Evolutionary conservation across 1,139 yeast species (phyloP).

Genomic region (Suhomyces yuchorum): DNA sequence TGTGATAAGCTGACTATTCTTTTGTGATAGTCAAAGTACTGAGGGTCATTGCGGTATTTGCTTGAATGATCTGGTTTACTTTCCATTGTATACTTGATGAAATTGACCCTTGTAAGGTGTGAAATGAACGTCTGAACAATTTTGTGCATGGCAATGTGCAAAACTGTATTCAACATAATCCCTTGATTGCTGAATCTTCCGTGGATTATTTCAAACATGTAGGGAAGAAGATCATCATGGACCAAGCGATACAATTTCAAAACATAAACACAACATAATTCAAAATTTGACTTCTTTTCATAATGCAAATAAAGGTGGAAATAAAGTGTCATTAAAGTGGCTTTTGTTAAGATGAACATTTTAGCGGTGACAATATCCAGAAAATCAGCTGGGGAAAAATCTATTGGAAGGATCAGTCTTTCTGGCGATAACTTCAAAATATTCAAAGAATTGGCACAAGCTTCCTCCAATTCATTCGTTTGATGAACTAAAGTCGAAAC

Average conservation of each 20-base stretch:
- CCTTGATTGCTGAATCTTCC: slow-evolving; percentile 29
- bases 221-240: slow-evolving; percentile 25
- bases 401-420: slow-evolving; percentile 9
- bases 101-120: slow-evolving; percentile 27
- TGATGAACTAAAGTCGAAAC: slow-evolving; percentile 26
- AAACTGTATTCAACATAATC: slow-evolving; percentile 28
- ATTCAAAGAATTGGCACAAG: slow-evolving; percentile 8
- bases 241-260: slow-evolving; percentile 23
- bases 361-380: slow-evolving; percentile 12
- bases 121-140: slow-evolving; percentile 28
- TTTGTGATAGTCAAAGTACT: slow-evolving; percentile 17
- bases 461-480: slow-evolving; percentile 24
- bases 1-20: slow-evolving; percentile 10
- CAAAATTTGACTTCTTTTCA: slow-evolving; percentile 25
- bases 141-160: slow-evolving; percentile 30
- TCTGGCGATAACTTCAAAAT: slow-evolving; percentile 4
- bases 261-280: slow-evolving; percentile 32
- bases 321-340: slow-evolving; percentile 21
- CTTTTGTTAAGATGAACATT: slow-evolving; percentile 19
- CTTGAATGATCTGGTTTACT: slow-evolving; percentile 17
- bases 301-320: slow-evolving; percentile 30
- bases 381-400: slow-evolving; percentile 9
- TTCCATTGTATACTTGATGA: slow-evolving; percentile 19
- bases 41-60: slow-evolving; percentile 15
- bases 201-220: slow-evolving; percentile 23